Percentiles rank a stretch among this genome's conserved stretches.
Conservation (phyloP, 805 yeast genomes). For the Trichomonascus vanleenenianus region DNA sequence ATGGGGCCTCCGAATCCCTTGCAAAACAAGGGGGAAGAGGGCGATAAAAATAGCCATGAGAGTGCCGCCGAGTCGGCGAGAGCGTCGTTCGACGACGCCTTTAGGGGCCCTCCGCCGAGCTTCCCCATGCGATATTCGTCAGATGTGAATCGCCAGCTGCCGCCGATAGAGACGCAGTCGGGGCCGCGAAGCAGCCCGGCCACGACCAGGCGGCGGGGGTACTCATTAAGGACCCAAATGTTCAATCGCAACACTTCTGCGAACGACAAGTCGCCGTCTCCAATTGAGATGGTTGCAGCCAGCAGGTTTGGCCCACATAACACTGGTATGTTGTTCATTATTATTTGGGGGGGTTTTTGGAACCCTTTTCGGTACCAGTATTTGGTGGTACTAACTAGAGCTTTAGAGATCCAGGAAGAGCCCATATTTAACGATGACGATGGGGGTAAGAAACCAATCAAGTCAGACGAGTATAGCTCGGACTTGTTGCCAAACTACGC, state of each 20-base stretch:
- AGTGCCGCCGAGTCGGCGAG: too few species aligned
- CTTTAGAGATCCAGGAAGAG: conserved; percentile 11
- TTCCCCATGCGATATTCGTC: conserved; percentile 1
- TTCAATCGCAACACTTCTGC: conserved; percentile 35
- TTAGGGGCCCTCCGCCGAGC: too few species aligned
- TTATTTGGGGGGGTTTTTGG: too few species aligned
- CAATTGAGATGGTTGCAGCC: conserved; percentile 26
- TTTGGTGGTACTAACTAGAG: too few species aligned
- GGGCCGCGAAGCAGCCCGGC: not conserved
- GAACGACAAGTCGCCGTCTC: conserved; percentile 15
- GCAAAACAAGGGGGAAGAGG: too few species aligned
- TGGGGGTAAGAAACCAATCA: not conserved
- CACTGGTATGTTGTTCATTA: not conserved
- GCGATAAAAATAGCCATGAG: too few species aligned
- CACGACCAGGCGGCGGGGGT: conserved; percentile 37
- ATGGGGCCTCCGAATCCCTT: too few species aligned
- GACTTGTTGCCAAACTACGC: conserved; percentile 21
- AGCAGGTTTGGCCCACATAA: not conserved
- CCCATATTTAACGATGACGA: conserved; percentile 5
- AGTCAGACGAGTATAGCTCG: conserved; percentile 5
- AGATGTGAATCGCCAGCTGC: conserved; percentile 3
- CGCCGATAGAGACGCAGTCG: conserved; percentile 4
- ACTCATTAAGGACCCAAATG: conserved; percentile 58
- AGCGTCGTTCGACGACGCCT: too few species aligned
- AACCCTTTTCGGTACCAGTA: too few species aligned